phyloP scores from a whole-genome alignment of 805 yeast genomes.

The Babjeviella inositovora region DNA sequence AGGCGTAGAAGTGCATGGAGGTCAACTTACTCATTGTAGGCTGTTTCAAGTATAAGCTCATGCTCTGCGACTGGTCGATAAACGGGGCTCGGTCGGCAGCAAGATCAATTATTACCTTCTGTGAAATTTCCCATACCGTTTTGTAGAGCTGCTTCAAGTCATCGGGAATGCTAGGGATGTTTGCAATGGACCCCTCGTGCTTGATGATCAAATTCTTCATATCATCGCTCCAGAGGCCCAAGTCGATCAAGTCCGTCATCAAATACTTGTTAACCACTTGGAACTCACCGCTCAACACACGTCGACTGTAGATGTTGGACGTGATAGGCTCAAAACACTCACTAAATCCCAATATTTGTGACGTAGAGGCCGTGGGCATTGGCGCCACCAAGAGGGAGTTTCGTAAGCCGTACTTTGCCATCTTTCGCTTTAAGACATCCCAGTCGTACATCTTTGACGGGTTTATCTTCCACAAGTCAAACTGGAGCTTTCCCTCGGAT shows the following conservation, averaged over 20 bases:
- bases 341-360: conserved; percentile 84
- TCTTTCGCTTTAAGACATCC: conserved; percentile 47
- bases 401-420: conserved; percentile 55
- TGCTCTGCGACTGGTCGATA: conserved; percentile 34
- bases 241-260: conserved; percentile 62
- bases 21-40: conserved; percentile 32
- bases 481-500: conserved; percentile 72
- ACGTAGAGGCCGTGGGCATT: conserved; percentile 97
- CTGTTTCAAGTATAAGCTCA: conserved; percentile 25
- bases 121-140: conserved; percentile 95
- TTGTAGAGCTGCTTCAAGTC: conserved; percentile 68
- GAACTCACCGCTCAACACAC: conserved; percentile 87
- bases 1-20: conserved; percentile 29
- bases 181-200: conserved; percentile 76
- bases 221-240: conserved; percentile 71
- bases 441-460: conserved; percentile 85
- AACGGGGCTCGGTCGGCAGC: conserved; percentile 66
- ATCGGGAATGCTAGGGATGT: conserved; percentile 56
- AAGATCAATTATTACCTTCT: conserved; percentile 72
- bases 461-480: conserved; percentile 69
- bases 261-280: conserved; percentile 85
- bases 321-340: conserved; percentile 97
- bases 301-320: conserved; percentile 78
- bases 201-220: conserved; percentile 66
- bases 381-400: conserved; percentile 86